A percentile compares a stretch with the other conserved stretches of the same genome.
phyloP scores from a whole-genome alignment of 805 yeast genomes.

The Kodamaea restingae region DNA sequence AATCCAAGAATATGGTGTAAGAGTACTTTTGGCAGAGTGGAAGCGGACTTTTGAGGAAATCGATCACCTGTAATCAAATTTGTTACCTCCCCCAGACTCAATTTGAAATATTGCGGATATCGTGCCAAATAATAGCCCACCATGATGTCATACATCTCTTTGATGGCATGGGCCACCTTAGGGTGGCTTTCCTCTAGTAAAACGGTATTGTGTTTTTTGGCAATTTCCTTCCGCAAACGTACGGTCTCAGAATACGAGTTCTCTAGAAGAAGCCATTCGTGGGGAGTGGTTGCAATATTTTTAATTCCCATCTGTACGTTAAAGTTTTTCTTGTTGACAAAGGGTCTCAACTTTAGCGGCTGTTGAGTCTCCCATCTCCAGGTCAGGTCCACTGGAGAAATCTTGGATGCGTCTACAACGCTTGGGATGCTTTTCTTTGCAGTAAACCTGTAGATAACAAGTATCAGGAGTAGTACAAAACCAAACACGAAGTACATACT shows the following conservation, averaged over 20 bases:
- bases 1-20: constrained; percentile 27
- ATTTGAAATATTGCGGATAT: constrained; percentile 53
- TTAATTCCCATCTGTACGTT: constrained; percentile 33
- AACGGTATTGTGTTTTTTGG: constrained; percentile 27
- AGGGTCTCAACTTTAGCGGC: constrained; percentile 25
- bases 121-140: constrained; percentile 38
- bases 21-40: constrained; percentile 16
- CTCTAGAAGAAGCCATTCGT: constrained; percentile 61
- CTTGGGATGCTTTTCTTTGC: not conserved
- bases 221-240: constrained; percentile 34
- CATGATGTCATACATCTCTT: constrained; percentile 47
- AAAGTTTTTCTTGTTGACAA: constrained; percentile 33
- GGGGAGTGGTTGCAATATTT: constrained; percentile 30
- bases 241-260: constrained; percentile 50
- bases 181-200: constrained; percentile 16
- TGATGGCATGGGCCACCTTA: constrained; percentile 31
- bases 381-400: constrained; percentile 22
- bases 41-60: constrained; percentile 15
- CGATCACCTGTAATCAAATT: constrained; percentile 41
- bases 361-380: constrained; percentile 8
- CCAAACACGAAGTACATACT: not conserved
- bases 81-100: constrained; percentile 17
- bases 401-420: constrained; percentile 5
- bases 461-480: not conserved
- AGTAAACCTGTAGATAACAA: not conserved